phyloP scores from a whole-genome alignment of 2,329 filamentous ascomycete species.

The Xylaria sp. region DNA sequence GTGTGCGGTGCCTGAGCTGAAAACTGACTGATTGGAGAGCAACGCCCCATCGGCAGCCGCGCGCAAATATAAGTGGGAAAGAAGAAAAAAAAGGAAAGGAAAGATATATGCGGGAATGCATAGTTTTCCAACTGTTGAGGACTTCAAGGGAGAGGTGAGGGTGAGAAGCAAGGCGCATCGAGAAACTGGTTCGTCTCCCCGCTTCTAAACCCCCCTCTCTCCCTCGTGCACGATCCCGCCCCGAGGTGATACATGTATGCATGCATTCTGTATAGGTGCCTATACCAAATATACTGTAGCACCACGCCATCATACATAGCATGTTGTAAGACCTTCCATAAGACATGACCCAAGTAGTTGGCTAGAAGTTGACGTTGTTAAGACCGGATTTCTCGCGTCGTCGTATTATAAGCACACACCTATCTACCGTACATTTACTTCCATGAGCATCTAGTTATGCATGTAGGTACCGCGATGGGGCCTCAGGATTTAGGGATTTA shows the following conservation, averaged over 20 bases:
- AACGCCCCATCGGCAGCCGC: conserved; percentile 25
- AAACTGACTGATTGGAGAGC: conserved; percentile 27
- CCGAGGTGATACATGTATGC: conserved; percentile 17
- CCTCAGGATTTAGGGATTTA: background rate
- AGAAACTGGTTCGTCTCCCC: conserved; percentile 12
- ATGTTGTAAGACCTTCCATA: background rate
- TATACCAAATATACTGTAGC: background rate
- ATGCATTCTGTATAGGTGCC: background rate
- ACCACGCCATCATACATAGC: background rate
- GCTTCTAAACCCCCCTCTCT: background rate
- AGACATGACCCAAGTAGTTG: background rate
- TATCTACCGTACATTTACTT: background rate
- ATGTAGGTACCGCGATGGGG: background rate
- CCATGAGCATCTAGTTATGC: background rate
- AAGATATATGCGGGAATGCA: too few species aligned
- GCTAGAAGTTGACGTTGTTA: background rate
- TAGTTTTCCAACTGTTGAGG: too few species aligned
- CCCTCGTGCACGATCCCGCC: conserved; percentile 3
- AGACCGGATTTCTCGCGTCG: conserved; percentile 3
- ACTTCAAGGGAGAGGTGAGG: background rate
- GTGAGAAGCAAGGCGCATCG: background rate
- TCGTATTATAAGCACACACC: conserved; percentile 11
- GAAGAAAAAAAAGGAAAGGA: background rate
- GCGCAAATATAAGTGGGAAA: conserved; percentile 17
- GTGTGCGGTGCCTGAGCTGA: conserved; percentile 27